Evolutionary conservation across 306 rosid genomes (phyloP).

Genomic region (Sicyos edulis): DNA sequence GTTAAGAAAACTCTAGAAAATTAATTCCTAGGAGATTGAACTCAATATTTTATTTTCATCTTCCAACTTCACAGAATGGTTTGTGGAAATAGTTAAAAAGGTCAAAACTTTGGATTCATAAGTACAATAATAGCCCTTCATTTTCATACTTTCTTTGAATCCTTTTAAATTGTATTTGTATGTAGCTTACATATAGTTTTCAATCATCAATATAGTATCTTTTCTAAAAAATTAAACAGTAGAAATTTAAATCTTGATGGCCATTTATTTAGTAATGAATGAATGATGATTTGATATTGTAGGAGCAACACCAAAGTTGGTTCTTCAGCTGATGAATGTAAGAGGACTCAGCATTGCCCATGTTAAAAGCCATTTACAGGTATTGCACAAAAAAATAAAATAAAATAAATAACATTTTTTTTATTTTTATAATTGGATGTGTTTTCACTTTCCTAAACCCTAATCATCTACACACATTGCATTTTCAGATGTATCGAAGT

Average conservation of each 20-base stretch:
- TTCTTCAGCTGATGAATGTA: conserved; percentile 64
- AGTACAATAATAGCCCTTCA: too few species aligned
- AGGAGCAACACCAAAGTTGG: conserved; percentile 67
- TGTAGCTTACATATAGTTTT: too few species aligned
- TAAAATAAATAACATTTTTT: neutral
- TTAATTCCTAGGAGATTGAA: too few species aligned
- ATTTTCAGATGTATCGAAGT: conserved; percentile 60
- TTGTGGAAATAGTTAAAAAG: neutral
- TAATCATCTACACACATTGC: neutral
- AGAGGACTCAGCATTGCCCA: conserved; percentile 70
- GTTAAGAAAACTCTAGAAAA: too few species aligned
- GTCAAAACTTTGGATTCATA: neutral
- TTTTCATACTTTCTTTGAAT: too few species aligned
- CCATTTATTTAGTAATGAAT: too few species aligned
- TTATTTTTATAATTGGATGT: neutral
- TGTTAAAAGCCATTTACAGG: conserved; percentile 55
- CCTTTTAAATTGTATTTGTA: too few species aligned
- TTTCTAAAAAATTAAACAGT: too few species aligned
- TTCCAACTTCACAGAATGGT: neutral
- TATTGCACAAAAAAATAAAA: neutral
- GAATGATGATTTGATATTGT: conserved; percentile 11
- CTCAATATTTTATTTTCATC: neutral
- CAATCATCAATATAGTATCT: too few species aligned
- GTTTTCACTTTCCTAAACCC: neutral
- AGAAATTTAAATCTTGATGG: too few species aligned